These are phyloP conservation scores for Dissophora ornata DNA, from an alignment of 192 early-diverging fungal species.

Conservation along the genomic window DNA sequence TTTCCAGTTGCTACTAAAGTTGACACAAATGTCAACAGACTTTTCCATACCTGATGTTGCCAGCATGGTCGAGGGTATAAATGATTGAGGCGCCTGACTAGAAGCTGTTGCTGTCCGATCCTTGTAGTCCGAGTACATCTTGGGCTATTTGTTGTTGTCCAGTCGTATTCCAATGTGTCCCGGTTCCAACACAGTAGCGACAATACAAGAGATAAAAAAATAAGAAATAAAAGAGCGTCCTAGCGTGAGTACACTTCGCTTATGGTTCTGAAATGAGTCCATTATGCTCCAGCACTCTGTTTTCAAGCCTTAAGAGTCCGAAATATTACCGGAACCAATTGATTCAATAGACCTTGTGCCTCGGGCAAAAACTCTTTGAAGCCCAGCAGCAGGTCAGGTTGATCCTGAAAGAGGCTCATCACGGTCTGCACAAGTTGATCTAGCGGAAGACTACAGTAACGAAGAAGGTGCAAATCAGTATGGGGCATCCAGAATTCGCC, in stretches of 20 bases:
- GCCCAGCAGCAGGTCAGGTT: slow-evolving; percentile 45
- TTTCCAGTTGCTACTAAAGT: no score
- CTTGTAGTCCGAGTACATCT: slow-evolving; percentile 54
- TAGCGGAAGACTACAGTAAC: slow-evolving; percentile 22
- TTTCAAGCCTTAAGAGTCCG: no score
- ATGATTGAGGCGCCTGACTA: background rate
- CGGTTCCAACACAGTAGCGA: no score
- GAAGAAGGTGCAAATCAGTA: no score
- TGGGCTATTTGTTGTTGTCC: slow-evolving; percentile 30
- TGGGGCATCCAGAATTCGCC: no score
- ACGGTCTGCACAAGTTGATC: slow-evolving; percentile 43
- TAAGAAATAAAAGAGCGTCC: background rate
- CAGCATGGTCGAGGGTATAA: slow-evolving; percentile 7
- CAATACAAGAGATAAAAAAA: background rate
- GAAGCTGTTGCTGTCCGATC: slow-evolving; percentile 1
- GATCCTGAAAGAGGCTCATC: slow-evolving; percentile 53
- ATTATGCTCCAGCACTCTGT: no score
- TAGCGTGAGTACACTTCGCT: no score
- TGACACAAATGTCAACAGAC: no score
- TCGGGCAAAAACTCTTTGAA: slow-evolving; percentile 53
- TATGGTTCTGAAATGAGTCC: no score
- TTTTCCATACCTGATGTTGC: background rate
- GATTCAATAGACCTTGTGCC: slow-evolving; percentile 39
- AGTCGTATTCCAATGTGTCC: no score
- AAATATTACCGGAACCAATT: slow-evolving; percentile 33